Evolutionary conservation across 805 yeast species (phyloP), one percentile per base, ranked within the genome.

Genomic region (Yamadazyma insecticola): DNA sequence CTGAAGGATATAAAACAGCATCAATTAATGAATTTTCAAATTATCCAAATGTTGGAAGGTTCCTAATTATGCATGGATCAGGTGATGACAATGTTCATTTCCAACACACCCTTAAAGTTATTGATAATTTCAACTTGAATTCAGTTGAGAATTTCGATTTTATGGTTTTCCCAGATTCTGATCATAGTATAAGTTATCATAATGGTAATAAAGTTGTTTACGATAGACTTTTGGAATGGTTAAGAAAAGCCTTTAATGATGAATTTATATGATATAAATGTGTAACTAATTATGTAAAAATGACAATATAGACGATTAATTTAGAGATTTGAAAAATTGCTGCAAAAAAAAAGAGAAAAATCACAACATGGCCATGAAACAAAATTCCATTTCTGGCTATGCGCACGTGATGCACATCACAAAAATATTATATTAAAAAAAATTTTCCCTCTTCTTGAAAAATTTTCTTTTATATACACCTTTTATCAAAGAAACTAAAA

Each of bases 51-150:
- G 51, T 52, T 13, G 69, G 69, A 28, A 68, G 97, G 48, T 87
- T 92, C 49, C 57, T 92, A 39, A 53, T 92, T 22, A 86, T 90
- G 86, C 98, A 90, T 51, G 98, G 98, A 1, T 80, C 96, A 0
- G 96, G 96, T 4, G 98, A 92, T 59, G 98, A 92, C 57, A 92
- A 92, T 47, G 98, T 92, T 27, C 97, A 92, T 59, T 76, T 89
- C 58, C 98, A 92, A 54, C 86, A 92, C 60, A 74, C 90, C 26
- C 67, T 87, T 37, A 77, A 79, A 52, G 63, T 92, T 22, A 51
- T 92, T 27, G 97, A 92, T 58, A 54, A 71, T 16, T 67, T 84
- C 35, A 74, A 81, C 46, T 22, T 60, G 28, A 48, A 52, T 6
- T 51, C 52, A 16, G 72, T 82, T n/a, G 78, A 74, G 35, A 84